Percentiles rank a stretch among this genome's conserved stretches.
These are phyloP conservation scores for Solanum lignicaule DNA, from an alignment of 257 asterid species.

Conservation along the genomic window DNA sequence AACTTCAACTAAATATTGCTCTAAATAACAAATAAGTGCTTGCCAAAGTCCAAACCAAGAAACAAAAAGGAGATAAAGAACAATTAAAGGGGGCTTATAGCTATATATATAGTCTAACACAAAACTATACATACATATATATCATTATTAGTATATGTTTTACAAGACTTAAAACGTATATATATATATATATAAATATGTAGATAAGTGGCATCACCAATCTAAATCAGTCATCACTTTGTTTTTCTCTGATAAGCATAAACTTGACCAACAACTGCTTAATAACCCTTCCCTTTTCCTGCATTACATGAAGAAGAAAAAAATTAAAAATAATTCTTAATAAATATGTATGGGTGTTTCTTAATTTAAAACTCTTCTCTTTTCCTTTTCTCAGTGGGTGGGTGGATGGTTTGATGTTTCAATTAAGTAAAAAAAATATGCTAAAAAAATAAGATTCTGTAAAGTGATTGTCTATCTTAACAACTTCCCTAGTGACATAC, in stretches of 20 bases:
- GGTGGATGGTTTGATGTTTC: neutral
- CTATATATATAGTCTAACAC: neutral
- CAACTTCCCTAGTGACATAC: neutral
- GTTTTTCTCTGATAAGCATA: slow-evolving; percentile 4
- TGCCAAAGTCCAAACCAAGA: neutral
- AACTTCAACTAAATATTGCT: neutral
- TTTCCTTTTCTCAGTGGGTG: neutral
- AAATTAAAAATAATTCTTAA: neutral
- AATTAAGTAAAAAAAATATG: neutral
- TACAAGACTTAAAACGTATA: neutral
- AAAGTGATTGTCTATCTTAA: neutral
- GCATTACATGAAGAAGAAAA: slow-evolving; percentile 14
- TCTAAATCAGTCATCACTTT: neutral
- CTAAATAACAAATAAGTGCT: neutral
- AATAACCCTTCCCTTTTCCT: slow-evolving; percentile 29
- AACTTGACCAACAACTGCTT: slow-evolving; percentile 29
- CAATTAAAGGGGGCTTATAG: neutral
- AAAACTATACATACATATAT: neutral
- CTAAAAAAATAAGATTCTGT: neutral
- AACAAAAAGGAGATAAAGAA: neutral
- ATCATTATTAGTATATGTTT: neutral
- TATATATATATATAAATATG: neutral
- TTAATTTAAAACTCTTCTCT: neutral
- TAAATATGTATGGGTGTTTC: neutral
- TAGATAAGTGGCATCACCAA: neutral